Percentiles rank a stretch among this genome's conserved stretches.
Conservation (phyloP, 2,329 filamentous ascomycete species). For the Balansia obtecta region DNA sequence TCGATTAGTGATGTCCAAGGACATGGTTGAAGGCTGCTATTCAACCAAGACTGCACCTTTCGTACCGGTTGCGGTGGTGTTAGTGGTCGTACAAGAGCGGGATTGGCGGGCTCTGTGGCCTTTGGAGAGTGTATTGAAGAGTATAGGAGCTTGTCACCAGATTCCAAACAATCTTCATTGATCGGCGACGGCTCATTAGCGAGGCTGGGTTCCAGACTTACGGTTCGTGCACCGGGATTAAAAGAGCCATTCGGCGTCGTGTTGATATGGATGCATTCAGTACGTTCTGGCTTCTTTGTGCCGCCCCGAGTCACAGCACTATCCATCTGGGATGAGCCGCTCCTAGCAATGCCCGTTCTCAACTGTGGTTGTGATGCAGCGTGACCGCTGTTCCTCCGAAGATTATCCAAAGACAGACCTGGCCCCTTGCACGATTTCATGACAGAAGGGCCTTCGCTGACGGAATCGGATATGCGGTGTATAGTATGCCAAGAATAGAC, state of each 20-base stretch:
- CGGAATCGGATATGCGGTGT: slow-evolving; percentile 14
- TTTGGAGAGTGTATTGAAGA: slow-evolving; percentile 1
- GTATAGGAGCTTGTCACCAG: slow-evolving; percentile 7
- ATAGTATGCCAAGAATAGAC: slow-evolving; percentile 3
- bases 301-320: not conserved
- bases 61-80: slow-evolving; percentile 22
- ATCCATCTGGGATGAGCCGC: not conserved
- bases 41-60: slow-evolving; percentile 24
- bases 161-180: slow-evolving; percentile 3
- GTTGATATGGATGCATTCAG: not conserved
- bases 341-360: not conserved
- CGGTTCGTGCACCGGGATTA: not conserved
- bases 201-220: not conserved
- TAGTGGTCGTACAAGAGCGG: slow-evolving; percentile 19
- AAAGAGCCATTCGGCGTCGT: not conserved
- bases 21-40: slow-evolving; percentile 19
- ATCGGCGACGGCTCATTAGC: slow-evolving; percentile 4
- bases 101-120: slow-evolving; percentile 8
- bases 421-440: slow-evolving; percentile 7
- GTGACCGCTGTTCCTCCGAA: slow-evolving; percentile 2
- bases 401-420: slow-evolving; percentile 11
- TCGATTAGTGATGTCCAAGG: slow-evolving; percentile 19
- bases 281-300: not conserved
- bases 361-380: not conserved
- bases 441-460: slow-evolving; percentile 7